Evolutionary conservation across 768 basidiomycete species (phyloP), one percentile per base, ranked within the genome.

Genomic region (Boletus subparvulus): DNA sequence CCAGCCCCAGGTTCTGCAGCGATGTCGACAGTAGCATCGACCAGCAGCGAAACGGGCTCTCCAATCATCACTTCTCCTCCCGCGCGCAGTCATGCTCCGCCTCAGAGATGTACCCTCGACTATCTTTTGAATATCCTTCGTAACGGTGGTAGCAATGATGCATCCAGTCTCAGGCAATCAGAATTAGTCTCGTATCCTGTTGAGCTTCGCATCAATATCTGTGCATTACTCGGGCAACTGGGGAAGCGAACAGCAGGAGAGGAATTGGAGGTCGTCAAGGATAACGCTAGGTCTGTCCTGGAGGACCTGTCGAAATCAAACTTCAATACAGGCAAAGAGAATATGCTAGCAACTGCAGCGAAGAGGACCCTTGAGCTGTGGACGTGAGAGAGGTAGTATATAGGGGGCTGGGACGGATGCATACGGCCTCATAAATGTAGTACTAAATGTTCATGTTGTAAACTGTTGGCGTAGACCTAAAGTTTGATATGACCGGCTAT

Each of bases 141-240:
- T 46, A 86, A 86, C 60, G 63, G 66, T 26, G 47, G 60, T 19
- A 54, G 42, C 19, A 63, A 64, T 14, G 59, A 32, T n/a, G 36
- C 53, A 70, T 78, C 56, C 77, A 83, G 61, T 79, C 80, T 60
- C 77, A 81, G 58, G 55, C 64, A 57, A 44, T 10, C 40, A 42
- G 64, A 64, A 26, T 49, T 41, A 0, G 74, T 75, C 57, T 75
- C 82, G 58, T 86, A 85, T 64, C 87, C 87, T n/a, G 73, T 83
- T 19, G 92, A 93, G 74, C 82, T 94, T 55, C 83, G 90, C 46
- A 76, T 83, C 28, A 94, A 94, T 63, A 81, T 84, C 17, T 92
- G 90, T 67, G 81, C 86, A 8, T 78, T 94, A 56, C 72, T 94
- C 28, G 77, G 82, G 40, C 86, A 90, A 60, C 66, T 90, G 19